Evolutionary conservation across 2,329 filamentous ascomycete species (phyloP).

Genomic region (Fusarium scirpi): DNA sequence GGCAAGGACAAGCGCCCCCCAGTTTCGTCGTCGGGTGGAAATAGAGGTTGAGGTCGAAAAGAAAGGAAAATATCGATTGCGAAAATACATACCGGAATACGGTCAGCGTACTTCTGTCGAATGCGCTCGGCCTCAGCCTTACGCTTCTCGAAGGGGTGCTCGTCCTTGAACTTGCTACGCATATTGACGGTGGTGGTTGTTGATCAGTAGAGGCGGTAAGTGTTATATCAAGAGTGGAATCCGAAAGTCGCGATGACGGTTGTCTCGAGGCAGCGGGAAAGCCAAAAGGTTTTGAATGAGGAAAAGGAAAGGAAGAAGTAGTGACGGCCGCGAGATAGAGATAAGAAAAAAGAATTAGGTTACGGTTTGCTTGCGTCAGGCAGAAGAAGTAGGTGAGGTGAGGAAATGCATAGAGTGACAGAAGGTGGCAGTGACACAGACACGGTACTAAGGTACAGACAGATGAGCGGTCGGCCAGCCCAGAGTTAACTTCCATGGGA

Average conservation of each 20-base stretch:
- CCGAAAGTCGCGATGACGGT: slow-evolving; percentile 19
- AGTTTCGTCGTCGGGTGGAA: neutral
- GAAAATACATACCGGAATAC: slow-evolving; percentile 85
- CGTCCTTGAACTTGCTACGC: slow-evolving; percentile 99
- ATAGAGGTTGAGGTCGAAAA: neutral
- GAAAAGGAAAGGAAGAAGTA: slow-evolving; percentile 28
- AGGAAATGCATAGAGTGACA: slow-evolving; percentile 42
- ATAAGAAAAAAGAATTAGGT: slow-evolving; percentile 43
- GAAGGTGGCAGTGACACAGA: slow-evolving; percentile 42
- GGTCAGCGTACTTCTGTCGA: slow-evolving; percentile 98
- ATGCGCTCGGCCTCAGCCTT: slow-evolving; percentile 99
- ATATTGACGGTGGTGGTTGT: slow-evolving; percentile 68
- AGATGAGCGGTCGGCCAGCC: slow-evolving; percentile 47
- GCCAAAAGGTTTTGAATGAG: neutral
- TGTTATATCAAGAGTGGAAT: slow-evolving; percentile 25
- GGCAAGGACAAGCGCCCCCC: slow-evolving; percentile 21
- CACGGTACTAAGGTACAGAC: slow-evolving; percentile 37
- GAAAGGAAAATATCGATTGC: slow-evolving; percentile 4
- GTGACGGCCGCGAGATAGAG: slow-evolving; percentile 28
- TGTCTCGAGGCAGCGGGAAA: slow-evolving; percentile 8
- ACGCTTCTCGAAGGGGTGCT: slow-evolving; percentile 99
- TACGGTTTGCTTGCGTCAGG: slow-evolving; percentile 48
- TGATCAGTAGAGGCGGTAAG: slow-evolving; percentile 35
- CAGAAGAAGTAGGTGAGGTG: slow-evolving; percentile 42
- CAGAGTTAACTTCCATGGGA: slow-evolving; percentile 8